phyloP scores from a whole-genome alignment of 1,284 basidiomycete genomes.

The Tilletia horrida region DNA sequence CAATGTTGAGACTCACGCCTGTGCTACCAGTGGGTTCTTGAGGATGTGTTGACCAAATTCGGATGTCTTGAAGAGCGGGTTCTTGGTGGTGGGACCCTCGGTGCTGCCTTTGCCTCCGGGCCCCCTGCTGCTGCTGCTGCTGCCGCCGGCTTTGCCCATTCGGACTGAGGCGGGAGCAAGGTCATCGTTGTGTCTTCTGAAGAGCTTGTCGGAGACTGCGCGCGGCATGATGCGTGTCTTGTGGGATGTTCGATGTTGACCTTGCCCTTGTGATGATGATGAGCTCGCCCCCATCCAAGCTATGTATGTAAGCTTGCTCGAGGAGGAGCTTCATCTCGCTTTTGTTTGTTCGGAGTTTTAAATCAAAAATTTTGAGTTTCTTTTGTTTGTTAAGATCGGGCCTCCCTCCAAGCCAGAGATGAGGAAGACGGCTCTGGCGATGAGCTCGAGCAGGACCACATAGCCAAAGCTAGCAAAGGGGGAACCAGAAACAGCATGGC shows the following conservation, averaged over 20 bases:
- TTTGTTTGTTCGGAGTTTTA: neutral
- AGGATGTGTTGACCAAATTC: constrained; percentile 95
- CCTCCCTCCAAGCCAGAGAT: neutral
- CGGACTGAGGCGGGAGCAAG: constrained; percentile 62
- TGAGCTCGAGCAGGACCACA: constrained; percentile 1
- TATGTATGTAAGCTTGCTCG: no score
- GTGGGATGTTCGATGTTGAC: neutral
- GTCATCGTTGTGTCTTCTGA: constrained; percentile 64
- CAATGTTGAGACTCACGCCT: constrained; percentile 58
- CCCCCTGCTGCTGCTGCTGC: constrained; percentile 15
- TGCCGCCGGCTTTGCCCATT: constrained; percentile 58
- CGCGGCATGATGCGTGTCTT: constrained; percentile 68
- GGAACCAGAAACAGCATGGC: constrained; percentile 1
- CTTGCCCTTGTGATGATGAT: constrained; percentile 3
- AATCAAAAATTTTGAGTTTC: constrained; percentile 7
- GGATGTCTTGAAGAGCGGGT: constrained; percentile 68
- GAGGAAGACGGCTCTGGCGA: neutral
- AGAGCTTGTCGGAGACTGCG: constrained; percentile 79
- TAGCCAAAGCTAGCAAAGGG: neutral
- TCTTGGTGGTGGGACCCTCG: constrained; percentile 51
- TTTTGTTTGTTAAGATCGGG: constrained; percentile 11
- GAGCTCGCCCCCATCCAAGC: no score
- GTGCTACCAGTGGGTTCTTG: constrained; percentile 85
- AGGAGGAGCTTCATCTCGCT: neutral
- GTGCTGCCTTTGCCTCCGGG: constrained; percentile 25